Conservation (phyloP, 805 yeast genomes). For the Wickerhamomyces subpelliculosus region DNA sequence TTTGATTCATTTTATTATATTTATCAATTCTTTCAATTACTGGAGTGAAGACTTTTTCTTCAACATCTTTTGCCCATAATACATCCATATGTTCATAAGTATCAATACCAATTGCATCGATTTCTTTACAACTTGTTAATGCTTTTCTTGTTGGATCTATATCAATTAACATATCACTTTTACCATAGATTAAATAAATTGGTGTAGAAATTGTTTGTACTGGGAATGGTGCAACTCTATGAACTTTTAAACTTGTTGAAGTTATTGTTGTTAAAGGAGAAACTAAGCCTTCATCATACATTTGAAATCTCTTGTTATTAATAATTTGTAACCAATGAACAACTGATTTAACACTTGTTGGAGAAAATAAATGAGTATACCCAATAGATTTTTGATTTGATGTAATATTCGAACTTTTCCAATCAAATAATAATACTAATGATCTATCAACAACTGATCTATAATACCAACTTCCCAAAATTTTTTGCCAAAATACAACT, state of each 20-base stretch:
- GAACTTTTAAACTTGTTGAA: constrained; percentile 24
- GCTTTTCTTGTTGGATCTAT: constrained; percentile 52
- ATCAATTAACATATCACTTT: constrained; percentile 63
- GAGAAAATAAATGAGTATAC: constrained; percentile 76
- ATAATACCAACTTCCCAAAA: constrained; percentile 68
- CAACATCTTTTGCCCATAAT: constrained; percentile 66
- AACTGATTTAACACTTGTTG: constrained; percentile 74
- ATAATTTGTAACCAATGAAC: constrained; percentile 87
- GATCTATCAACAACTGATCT: constrained; percentile 60
- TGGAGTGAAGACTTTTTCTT: constrained; percentile 25
- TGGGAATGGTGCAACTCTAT: constrained; percentile 50
- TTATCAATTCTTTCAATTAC: constrained; percentile 47
- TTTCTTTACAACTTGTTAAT: constrained; percentile 34
- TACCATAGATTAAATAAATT: constrained; percentile 63
- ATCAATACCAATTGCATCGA: constrained; percentile 36
- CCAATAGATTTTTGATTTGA: constrained; percentile 60
- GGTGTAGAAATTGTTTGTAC: constrained; percentile 50
- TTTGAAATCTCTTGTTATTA: constrained; percentile 57
- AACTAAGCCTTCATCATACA: constrained; percentile 54
- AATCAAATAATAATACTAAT: constrained; percentile 55
- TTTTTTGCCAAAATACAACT: constrained; percentile 61
- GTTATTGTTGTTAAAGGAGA: constrained; percentile 13
- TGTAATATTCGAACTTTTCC: constrained; percentile 63
- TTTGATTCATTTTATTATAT: not conserved
- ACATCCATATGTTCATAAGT: constrained; percentile 76